Conservation (phyloP, 148 eudicot genomes). For the Persicaria tinctoria region DNA sequence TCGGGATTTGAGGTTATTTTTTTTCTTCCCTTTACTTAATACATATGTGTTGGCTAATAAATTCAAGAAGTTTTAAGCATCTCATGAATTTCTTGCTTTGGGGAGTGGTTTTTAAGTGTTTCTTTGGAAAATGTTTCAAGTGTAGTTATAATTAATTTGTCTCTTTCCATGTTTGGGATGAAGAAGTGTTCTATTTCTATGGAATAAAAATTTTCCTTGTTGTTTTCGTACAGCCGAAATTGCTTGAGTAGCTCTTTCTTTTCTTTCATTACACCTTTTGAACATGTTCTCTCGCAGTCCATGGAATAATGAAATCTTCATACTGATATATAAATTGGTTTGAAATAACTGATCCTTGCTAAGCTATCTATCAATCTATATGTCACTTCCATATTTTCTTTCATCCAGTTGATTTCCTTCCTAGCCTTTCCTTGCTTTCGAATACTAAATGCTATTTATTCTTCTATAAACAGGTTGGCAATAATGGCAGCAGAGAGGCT, state of each 20-base stretch:
- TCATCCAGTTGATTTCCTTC: neutral
- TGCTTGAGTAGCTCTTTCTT: neutral
- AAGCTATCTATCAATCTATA: neutral
- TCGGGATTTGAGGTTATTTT: conserved; percentile 54
- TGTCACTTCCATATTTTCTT: neutral
- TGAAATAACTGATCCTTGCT: neutral
- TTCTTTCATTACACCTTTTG: neutral
- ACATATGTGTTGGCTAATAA: neutral
- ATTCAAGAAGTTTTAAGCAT: no score
- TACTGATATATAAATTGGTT: neutral
- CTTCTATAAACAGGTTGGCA: conserved; percentile 51
- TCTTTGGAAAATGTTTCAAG: neutral
- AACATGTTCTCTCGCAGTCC: neutral
- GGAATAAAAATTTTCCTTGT: neutral
- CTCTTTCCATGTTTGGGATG: neutral
- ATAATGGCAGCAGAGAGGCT: conserved; percentile 92
- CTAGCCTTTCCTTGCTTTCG: neutral
- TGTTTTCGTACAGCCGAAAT: neutral
- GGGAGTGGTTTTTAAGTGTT: neutral
- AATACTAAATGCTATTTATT: neutral
- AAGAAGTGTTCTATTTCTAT: neutral
- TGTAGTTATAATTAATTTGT: neutral
- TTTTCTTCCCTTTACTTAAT: neutral
- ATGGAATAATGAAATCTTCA: neutral
- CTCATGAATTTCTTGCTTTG: no score